phyloP scores from a whole-genome alignment of 2,329 filamentous ascomycete species.

The Trichoderma asperellum region DNA sequence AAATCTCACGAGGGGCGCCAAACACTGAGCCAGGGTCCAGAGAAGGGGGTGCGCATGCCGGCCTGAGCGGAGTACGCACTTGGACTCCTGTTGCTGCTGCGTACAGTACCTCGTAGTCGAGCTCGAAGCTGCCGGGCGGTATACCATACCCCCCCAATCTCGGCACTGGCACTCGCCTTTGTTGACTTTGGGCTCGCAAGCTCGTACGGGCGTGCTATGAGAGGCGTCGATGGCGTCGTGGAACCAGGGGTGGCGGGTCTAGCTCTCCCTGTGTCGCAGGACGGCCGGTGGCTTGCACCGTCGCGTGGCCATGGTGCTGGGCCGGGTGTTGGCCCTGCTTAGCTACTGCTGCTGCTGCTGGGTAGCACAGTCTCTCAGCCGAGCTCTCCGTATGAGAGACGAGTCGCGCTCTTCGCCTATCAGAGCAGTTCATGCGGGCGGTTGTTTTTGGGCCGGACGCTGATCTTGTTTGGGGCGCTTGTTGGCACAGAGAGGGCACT shows the following conservation, averaged over 20 bases:
- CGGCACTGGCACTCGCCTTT: constrained; percentile 10
- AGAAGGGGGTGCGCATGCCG: constrained; percentile 20
- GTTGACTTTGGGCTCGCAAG: background rate
- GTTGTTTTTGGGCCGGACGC: constrained; percentile 1
- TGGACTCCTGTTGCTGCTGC: background rate
- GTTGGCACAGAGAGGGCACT: background rate
- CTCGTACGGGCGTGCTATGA: constrained; percentile 23
- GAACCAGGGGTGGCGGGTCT: constrained; percentile 29
- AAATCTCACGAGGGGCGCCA: constrained; percentile 21
- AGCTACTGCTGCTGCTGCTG: background rate
- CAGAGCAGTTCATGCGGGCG: constrained; percentile 2
- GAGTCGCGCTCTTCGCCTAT: constrained; percentile 12
- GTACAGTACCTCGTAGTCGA: background rate
- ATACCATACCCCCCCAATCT: background rate
- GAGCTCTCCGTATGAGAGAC: constrained; percentile 9
- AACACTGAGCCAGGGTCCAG: constrained; percentile 20
- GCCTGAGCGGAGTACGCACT: constrained; percentile 13
- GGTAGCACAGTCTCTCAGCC: background rate
- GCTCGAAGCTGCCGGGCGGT: background rate
- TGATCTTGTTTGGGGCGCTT: constrained; percentile 6
- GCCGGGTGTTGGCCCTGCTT: constrained; percentile 5
- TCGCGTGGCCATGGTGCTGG: constrained; percentile 16
- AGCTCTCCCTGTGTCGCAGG: constrained; percentile 26
- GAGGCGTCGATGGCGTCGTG: constrained; percentile 26
- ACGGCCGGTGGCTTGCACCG: constrained; percentile 27